Conservation (phyloP, 768 basidiomycete species). For the Auricularia sp. region DNA sequence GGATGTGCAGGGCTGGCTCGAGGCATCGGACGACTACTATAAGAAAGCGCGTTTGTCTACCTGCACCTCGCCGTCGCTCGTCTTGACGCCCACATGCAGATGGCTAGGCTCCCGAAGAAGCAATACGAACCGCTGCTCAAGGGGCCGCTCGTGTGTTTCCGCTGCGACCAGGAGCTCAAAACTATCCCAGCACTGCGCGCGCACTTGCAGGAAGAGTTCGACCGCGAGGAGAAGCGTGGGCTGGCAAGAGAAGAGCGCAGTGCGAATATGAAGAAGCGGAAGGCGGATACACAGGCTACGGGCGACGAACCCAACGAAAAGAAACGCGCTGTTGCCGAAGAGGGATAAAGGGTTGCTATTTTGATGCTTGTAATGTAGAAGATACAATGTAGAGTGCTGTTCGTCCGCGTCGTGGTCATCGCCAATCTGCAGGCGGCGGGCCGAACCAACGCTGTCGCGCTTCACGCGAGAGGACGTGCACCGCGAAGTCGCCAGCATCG, state of each 20-base stretch:
- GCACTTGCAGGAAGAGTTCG: slow-evolving; percentile 71
- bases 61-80: background rate
- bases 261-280: background rate
- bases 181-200: slow-evolving; percentile 66
- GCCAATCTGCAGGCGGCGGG: background rate
- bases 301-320: background rate
- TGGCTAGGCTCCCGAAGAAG: slow-evolving; percentile 38
- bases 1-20: slow-evolving; percentile 76
- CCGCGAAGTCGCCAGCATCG: slow-evolving; percentile 70
- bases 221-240: slow-evolving; percentile 26
- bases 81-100: slow-evolving; percentile 26
- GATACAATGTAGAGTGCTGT: background rate
- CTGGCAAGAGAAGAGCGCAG: background rate
- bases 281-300: background rate
- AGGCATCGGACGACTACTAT: slow-evolving; percentile 48
- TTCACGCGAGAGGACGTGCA: slow-evolving; percentile 61
- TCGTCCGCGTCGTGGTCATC: background rate
- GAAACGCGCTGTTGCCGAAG: background rate
- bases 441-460: slow-evolving; percentile 62
- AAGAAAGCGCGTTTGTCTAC: slow-evolving; percentile 29
- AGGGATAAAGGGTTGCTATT: background rate
- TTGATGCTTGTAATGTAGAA: background rate
- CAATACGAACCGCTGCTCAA: slow-evolving; percentile 61
- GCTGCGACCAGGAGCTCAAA: slow-evolving; percentile 49
- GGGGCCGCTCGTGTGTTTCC: slow-evolving; percentile 56